Evolutionary conservation across 768 basidiomycete genomes (phyloP), one percentile per base, ranked within the genome.

Genomic region (Psilocybe cubensis): DNA sequence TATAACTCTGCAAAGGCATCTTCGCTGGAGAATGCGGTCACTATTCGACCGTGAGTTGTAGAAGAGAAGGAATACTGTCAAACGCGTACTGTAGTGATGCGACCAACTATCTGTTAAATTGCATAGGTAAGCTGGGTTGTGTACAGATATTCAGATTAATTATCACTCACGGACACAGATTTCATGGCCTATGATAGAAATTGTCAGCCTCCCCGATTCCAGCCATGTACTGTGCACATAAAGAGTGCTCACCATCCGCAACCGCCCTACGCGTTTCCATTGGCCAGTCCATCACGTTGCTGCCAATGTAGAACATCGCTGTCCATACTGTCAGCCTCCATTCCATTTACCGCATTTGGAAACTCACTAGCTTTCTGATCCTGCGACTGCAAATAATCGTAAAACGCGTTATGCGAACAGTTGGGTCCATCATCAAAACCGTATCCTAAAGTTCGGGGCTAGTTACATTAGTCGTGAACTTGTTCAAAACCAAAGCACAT

Each of bases 1-100:
- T 87, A 91, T 17, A 94, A 76, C 69, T 93, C 91, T 3, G 90
- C 90, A 56, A 92, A 90, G 3, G 84, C 87, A 59, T 87, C 74
- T 61, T 83, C 74, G 66, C 85, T 92, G 8, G 78, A 70, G 40
- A 88, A 75, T 2, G 83, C 65, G 0, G 88, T 88, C 83, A 81
- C 84, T 85, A 18, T 27, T 48, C 10, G 12, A 27, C 45, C 28
- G 46, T 21, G 48, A 24, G 25, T 33, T 54, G 23, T 60, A 25
- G 6, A 21, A 12, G 33, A 5, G 45, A 14, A 23, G n/a, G 18
- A 11, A 21, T 12, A 18, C 14, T 5, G 23, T 48, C n/a, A n/a
- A 0, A 20, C 20, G 45, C 81, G 54, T 59, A 84, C 83, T 86
- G 48, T 83, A 81, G 14, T 72, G 74, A 60, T 84, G 83, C 17